These are phyloP conservation scores for Torulaspora pretoriensis DNA, from an alignment of 1,139 yeast genomes.

Conservation along the genomic window DNA sequence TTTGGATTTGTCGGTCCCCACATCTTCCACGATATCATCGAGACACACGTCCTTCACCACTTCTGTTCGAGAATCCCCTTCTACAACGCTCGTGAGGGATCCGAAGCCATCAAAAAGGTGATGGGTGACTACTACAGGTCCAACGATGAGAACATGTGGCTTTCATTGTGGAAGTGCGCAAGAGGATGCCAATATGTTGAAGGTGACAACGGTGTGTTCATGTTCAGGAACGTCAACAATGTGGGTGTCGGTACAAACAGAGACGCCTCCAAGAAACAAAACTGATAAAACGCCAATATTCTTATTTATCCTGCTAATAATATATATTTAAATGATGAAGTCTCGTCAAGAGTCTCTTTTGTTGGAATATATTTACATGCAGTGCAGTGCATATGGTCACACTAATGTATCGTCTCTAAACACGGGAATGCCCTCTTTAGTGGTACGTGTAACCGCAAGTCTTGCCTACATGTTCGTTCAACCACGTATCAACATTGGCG, in stretches of 20 bases:
- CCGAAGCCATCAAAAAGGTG: conserved; percentile 71
- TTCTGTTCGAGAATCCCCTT: conserved; percentile 81
- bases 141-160: conserved; percentile 69
- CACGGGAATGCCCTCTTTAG: conserved; percentile 5
- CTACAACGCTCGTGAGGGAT: conserved; percentile 78
- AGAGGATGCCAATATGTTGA: conserved; percentile 81
- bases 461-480: conserved; percentile 64
- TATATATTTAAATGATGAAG: not conserved
- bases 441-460: conserved; percentile 43
- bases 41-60: conserved; percentile 86
- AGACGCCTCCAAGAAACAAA: conserved; percentile 9
- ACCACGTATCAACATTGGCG: conserved; percentile 73
- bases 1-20: conserved; percentile 77
- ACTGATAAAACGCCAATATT: conserved; percentile 6
- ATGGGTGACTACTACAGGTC: conserved; percentile 76
- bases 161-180: conserved; percentile 62
- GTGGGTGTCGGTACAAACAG: conserved; percentile 40
- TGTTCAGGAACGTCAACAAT: conserved; percentile 71
- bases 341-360: not conserved
- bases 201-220: conserved; percentile 70
- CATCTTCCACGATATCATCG: conserved; percentile 83
- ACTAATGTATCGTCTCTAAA: conserved; percentile 1
- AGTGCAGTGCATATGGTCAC: conserved; percentile 4
- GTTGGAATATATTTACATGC: conserved; percentile 6
- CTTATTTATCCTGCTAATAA: conserved; percentile 4